Conservation (phyloP, 2,329 filamentous ascomycete genomes). For the Teratosphaeria destructans region DNA sequence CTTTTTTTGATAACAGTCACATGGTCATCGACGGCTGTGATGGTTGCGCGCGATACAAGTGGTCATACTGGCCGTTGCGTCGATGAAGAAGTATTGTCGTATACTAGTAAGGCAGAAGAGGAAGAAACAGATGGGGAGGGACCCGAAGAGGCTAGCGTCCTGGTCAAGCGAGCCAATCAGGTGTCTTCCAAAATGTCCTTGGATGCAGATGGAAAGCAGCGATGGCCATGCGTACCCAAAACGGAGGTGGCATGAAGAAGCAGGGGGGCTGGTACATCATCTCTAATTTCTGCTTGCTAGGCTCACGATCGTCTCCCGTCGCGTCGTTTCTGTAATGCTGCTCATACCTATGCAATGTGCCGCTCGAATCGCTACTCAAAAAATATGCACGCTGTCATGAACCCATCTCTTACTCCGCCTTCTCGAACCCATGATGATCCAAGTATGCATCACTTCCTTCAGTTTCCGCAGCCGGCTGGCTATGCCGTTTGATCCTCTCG, state of each 20-base stretch:
- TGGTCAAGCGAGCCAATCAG: neutral
- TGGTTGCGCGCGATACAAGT: no score
- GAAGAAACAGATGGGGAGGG: neutral
- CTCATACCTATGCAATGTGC: neutral
- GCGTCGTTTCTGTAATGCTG: neutral
- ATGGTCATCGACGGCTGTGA: neutral
- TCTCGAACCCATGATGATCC: slow-evolving; percentile 14
- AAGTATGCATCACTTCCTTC: slow-evolving; percentile 9
- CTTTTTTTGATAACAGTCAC: no score
- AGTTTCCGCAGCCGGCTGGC: neutral
- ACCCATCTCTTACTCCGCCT: slow-evolving; percentile 8
- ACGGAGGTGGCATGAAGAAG: neutral
- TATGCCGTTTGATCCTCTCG: neutral
- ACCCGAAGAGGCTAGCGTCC: neutral
- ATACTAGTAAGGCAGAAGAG: neutral
- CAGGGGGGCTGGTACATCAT: no score
- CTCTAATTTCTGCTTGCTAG: no score
- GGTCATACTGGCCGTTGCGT: no score
- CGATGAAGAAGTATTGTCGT: no score
- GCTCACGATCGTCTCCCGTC: neutral
- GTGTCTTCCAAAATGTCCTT: neutral
- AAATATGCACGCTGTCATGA: neutral
- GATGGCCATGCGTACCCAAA: neutral
- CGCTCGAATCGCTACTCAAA: neutral
- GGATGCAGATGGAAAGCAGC: neutral